Evolutionary conservation across 192 early-diverging fungal genomes (phyloP), one percentile per base, ranked within the genome.

Genomic region (Coemansia erecta): DNA sequence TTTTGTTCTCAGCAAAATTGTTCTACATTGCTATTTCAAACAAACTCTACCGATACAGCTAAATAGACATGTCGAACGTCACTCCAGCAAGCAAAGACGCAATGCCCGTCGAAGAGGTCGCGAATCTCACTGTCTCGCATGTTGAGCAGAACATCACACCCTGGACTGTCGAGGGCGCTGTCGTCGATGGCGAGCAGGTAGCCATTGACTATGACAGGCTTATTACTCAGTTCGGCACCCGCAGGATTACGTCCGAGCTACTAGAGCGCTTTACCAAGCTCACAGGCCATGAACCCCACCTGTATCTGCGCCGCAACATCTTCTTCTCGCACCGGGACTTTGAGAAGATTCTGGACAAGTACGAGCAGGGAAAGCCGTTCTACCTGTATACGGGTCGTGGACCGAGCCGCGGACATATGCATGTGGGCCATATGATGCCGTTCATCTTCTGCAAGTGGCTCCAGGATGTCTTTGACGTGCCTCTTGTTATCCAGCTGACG

Each of bases 301-400:
- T 84, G 54, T 87, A 92, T 47, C 81, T 98, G 56, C 82, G 95
- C 43, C 84, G 96, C 53, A 93, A 93, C 18, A 70, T 94, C 19
- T 94, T 98, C 77, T 98, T 96, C 65, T 97, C 94, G 47, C 96
- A 98, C 74, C 72, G 89, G 78, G 96, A 98, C 54, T 80, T 98
- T 52, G 83, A 58, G 19, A 64, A 68, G 46, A 92, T 98, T 58
- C 83, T 98, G 41, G 92, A 95, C 78, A 82, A 89, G 44, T 90
- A 88, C 81, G 96, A 98, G 73, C 85, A 94, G 73, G 92, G 92
- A 76, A 93, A 97, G 78, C 96, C 96, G 14, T 98, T 98, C 72
- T 98, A 85, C 68, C 76, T 98, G 53, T 98, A 98, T 83, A 98
- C 96, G 41, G 96, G 96, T 13, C 93, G 96, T 64, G 96, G 96